Base-by-base conservation (phyloP, 169 alveolate species). In the Besnoitia besnoiti region DNA sequence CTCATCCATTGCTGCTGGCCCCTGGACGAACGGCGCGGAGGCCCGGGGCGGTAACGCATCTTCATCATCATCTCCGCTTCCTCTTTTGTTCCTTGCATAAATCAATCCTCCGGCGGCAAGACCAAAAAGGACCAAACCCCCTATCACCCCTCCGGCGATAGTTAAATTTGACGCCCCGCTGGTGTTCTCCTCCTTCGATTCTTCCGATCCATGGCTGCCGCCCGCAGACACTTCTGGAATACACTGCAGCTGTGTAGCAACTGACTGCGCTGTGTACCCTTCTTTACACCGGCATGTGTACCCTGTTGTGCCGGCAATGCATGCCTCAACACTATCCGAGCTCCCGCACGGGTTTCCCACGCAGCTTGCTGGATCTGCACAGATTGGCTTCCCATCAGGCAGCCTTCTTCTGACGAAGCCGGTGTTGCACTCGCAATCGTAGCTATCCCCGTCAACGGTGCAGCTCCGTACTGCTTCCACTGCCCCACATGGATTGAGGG, bases 361-460 rank as follows among this genome's bases (percentile, higher is more conserved):
- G 62, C 87, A 77, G 40, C 87, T 77, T 19, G 50, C 35, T 40
- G 87, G 59, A 42, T 44, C 59, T 33, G 87, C 87, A 40, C 87
- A 77, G 19, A 77, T 44, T 21, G 30, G 59, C 3, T 77, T 77
- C 62, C 87, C 87, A 35, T 77, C 87, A 8, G 50, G 61, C 61
- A 77, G 47, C 0, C 21, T 24, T 46, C 87, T 21, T 46, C n/a
- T 77, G 35, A 42, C 59, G 40, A 77, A 77, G n/a, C 87, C 87
- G 19, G 50, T 16, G 47, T 77, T 77, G 19, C 87, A 77, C 40
- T 42, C 59, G 59, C 87, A 77, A 27, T 77, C 59, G 40, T 77
- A 77, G n/a, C 24, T 16, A 2, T 39, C 14, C 3, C 87, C 87
- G 7, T 39, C 87, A 46, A 59, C 42, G 8, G 47, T 77, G 40